Evolutionary conservation across 2,329 filamentous ascomycete genomes (phyloP).

Genomic region (Fusarium sp.): DNA sequence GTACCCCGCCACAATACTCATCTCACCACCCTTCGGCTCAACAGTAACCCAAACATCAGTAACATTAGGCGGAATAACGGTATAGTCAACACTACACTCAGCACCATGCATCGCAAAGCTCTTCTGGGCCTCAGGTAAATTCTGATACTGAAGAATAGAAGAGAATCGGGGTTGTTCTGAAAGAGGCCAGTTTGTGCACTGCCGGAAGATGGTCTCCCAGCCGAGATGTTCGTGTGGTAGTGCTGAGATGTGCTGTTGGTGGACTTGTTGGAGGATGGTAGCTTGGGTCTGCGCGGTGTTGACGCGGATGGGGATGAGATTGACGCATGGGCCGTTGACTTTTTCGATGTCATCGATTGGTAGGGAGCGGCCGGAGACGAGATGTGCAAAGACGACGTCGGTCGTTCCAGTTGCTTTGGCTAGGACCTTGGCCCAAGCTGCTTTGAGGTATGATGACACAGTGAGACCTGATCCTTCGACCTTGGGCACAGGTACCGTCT

Average conservation of each 20-base stretch:
- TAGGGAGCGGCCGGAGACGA: neutral
- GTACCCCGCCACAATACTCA: neutral
- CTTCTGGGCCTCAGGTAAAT: neutral
- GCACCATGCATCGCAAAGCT: neutral
- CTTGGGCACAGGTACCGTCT: neutral
- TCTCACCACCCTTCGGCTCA: neutral
- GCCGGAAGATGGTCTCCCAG: neutral
- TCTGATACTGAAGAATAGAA: neutral
- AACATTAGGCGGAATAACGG: neutral
- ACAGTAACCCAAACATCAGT: slow-evolving; percentile 1
- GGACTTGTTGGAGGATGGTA: neutral
- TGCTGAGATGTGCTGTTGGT: neutral
- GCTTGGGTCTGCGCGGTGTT: neutral
- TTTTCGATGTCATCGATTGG: neutral
- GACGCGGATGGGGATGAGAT: slow-evolving; percentile 2
- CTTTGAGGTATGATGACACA: neutral
- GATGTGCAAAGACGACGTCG: neutral
- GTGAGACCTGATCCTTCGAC: neutral
- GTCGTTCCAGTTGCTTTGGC: neutral
- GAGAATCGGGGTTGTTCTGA: neutral
- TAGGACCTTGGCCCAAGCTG: neutral
- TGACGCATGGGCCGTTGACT: neutral
- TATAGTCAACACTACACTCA: neutral
- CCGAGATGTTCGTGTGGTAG: neutral
- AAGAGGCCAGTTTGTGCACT: neutral